These are phyloP conservation scores for Plicaturopsis crispa DNA, from an alignment of 768 basidiomycete species.

Conservation along the genomic window DNA sequence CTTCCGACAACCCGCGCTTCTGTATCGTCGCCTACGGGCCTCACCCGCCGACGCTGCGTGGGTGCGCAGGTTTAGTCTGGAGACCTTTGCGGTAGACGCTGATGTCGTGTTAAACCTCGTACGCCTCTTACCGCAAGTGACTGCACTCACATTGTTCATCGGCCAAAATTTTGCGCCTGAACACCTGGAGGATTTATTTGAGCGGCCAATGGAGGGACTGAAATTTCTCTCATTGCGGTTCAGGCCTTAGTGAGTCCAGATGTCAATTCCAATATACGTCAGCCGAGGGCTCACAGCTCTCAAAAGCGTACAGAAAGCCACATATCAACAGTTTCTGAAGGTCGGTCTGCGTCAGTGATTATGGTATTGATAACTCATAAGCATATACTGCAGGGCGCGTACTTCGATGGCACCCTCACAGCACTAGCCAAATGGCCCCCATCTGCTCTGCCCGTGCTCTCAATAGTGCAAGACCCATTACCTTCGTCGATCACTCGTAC, in stretches of 20 bases:
- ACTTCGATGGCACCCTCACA: constrained; percentile 69
- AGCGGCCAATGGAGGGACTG: constrained; percentile 38
- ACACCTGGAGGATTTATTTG: constrained; percentile 65
- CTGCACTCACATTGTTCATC: constrained; percentile 51
- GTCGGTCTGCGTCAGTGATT: constrained; percentile 20
- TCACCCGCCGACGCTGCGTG: constrained; percentile 25
- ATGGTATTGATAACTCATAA: constrained; percentile 1
- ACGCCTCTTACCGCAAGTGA: constrained; percentile 42
- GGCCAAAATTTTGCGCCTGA: constrained; percentile 77
- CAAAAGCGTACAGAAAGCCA: constrained; percentile 61
- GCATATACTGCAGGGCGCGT: constrained; percentile 49
- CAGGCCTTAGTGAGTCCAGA: constrained; percentile 65
- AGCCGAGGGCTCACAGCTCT: too few relatives aligned
- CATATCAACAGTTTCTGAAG: constrained; percentile 78
- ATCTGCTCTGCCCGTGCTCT: constrained; percentile 33
- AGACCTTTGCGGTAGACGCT: constrained; percentile 68
- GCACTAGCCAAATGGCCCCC: constrained; percentile 60
- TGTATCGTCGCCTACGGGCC: constrained; percentile 50
- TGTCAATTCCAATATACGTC: too few relatives aligned
- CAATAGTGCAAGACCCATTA: constrained; percentile 69
- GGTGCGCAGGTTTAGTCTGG: constrained; percentile 43
- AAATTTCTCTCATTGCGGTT: constrained; percentile 60
- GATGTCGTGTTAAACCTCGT: constrained; percentile 70
- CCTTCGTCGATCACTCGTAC: too few relatives aligned
- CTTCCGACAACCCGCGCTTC: constrained; percentile 42